Evolutionary conservation across 1,284 basidiomycete species (phyloP).

Genomic region (Pisolithus thermaeus): DNA sequence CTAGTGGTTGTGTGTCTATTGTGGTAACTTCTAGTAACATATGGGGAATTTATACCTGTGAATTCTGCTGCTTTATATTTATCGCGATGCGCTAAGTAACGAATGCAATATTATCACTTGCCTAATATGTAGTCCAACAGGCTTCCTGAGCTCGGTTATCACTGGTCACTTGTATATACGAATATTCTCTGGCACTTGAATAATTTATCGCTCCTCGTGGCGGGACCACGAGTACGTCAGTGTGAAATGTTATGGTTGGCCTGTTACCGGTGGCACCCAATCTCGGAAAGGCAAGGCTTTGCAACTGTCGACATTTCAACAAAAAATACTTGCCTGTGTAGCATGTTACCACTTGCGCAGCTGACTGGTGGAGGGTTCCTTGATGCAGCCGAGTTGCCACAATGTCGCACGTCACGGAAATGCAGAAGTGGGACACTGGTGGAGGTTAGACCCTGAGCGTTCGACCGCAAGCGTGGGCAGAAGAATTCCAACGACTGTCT

Average conservation of each 20-base stretch:
- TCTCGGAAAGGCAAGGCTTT: too few species aligned
- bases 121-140: not conserved
- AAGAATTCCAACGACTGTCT: not conserved
- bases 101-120: not conserved
- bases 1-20: not conserved
- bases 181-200: too few species aligned
- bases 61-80: not conserved
- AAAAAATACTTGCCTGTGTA: too few species aligned
- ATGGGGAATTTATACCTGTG: not conserved
- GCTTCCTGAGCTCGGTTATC: too few species aligned
- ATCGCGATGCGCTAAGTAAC: not conserved
- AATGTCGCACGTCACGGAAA: not conserved
- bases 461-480: not conserved
- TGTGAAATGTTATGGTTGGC: too few species aligned
- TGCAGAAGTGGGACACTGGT: not conserved
- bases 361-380: not conserved
- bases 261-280: too few species aligned
- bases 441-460: not conserved
- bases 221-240: too few species aligned
- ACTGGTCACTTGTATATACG: too few species aligned
- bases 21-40: not conserved
- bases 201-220: too few species aligned
- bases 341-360: not conserved
- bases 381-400: not conserved
- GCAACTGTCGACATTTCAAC: too few species aligned